These are phyloP conservation scores for Colletotrichum nymphaeae DNA, from an alignment of 2,329 filamentous ascomycete genomes.

Conservation along the genomic window DNA sequence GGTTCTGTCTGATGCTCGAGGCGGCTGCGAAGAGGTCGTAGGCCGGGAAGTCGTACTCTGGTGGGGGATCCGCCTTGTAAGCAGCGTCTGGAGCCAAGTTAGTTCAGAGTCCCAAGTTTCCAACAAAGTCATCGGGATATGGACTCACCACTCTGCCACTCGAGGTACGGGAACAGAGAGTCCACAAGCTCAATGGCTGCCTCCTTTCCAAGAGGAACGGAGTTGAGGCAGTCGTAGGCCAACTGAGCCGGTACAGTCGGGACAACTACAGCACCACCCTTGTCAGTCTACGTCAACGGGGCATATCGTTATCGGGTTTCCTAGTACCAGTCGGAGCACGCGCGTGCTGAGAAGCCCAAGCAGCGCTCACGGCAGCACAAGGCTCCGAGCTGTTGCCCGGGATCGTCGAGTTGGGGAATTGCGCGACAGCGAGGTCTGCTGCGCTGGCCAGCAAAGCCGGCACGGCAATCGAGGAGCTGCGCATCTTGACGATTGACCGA, in stretches of 20 bases:
- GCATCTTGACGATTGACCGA: neutral
- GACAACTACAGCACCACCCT: neutral
- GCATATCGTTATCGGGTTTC: neutral
- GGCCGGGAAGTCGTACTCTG: slow-evolving; percentile 58
- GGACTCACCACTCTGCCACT: slow-evolving; percentile 51
- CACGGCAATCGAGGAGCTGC: slow-evolving; percentile 8
- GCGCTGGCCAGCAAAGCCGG: slow-evolving; percentile 15
- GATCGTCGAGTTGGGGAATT: slow-evolving; percentile 5
- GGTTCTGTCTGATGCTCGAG: slow-evolving; percentile 44
- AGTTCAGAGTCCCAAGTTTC: neutral
- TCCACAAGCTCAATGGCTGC: slow-evolving; percentile 52
- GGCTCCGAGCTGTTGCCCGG: slow-evolving; percentile 11
- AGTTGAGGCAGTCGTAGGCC: slow-evolving; percentile 54
- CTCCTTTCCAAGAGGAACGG: slow-evolving; percentile 52
- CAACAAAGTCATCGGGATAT: neutral
- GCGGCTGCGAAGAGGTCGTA: slow-evolving; percentile 52
- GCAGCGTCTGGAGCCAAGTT: slow-evolving; percentile 45
- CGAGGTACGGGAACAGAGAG: slow-evolving; percentile 52
- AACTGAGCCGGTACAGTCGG: slow-evolving; percentile 47
- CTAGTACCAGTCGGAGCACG: slow-evolving; percentile 6
- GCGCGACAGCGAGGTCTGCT: neutral
- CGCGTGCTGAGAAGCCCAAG: slow-evolving; percentile 20
- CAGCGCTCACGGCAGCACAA: slow-evolving; percentile 16
- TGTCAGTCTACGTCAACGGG: neutral
- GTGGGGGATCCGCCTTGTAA: slow-evolving; percentile 62